Percentiles rank a stretch among this genome's conserved stretches.
Evolutionary conservation across 208 protist species (phyloP).

Genomic region (Giardia muris): DNA sequence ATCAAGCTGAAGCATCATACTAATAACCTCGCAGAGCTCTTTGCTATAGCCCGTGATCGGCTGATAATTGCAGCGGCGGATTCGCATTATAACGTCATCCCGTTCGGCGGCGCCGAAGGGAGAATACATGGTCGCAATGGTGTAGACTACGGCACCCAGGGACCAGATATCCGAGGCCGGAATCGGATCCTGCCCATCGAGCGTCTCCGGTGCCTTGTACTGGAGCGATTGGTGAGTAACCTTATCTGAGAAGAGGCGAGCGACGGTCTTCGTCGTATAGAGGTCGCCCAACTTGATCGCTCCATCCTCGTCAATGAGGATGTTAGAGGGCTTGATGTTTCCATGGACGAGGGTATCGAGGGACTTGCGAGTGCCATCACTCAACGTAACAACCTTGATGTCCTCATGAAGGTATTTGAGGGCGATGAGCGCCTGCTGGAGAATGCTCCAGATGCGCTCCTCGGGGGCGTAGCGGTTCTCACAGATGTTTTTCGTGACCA

Average conservation of each 20-base stretch:
- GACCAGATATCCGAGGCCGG: neutral
- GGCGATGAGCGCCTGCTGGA: neutral
- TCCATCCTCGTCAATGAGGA: neutral
- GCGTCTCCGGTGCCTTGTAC: neutral
- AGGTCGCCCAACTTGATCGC: neutral
- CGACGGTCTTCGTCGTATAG: neutral
- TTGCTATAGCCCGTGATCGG: neutral
- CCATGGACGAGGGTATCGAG: neutral
- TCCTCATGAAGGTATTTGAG: neutral
- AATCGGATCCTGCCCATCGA: neutral
- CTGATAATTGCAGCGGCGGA: neutral
- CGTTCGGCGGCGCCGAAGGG: neutral
- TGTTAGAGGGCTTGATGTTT: neutral
- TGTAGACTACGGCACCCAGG: neutral
- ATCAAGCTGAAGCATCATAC: neutral
- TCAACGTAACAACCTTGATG: neutral
- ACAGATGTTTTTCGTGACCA: neutral
- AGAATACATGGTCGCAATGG: neutral
- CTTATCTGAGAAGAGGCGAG: neutral
- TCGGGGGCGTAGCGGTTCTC: neutral
- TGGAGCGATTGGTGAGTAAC: neutral
- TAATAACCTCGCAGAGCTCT: neutral
- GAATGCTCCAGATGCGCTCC: conserved; percentile 3
- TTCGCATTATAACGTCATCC: neutral
- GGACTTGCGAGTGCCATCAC: neutral